Evolutionary conservation across 192 early-diverging fungal genomes (phyloP), one percentile per base, ranked within the genome.

Genomic region (Backusella tarrabulga): DNA sequence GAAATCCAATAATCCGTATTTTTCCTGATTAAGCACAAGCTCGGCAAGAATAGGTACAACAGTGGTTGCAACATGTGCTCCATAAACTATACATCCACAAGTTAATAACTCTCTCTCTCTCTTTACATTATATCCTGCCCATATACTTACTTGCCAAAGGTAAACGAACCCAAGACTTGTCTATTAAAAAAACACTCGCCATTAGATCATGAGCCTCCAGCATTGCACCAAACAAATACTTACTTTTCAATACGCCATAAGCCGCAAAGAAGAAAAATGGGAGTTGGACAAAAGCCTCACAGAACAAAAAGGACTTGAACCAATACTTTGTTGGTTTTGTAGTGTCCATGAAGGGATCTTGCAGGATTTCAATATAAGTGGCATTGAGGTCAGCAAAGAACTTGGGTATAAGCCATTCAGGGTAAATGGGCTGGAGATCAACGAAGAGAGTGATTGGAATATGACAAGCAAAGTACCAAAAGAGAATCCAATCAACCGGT

Each of bases 31-130:
- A 40, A 90, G 75, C 11, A 81, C 68, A 32, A 93, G 71, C 34
- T 86, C 88, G n/a, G 83, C 76, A 6, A 95, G 82, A 32, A 86
- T 83, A 1, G 90, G 88, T 17, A 88, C 44, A 71, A 93, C 87
- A 3, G 93, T 93, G 7, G 94, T 95, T 29, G 84, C 76, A 23
- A 94, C 93, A 76, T 95, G 94, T 29, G 86, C 84, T 3, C 90
- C 83, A 79, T 95, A 95, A 41, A 91, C 77, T 52, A 87, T 80
- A 6, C 46, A 76, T 84, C 9, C 26, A 72, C 15, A 29, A 60
- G 19, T 26, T 26, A 60, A 60, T 60, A 60, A 60, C 81, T 15
- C 85, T 71, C 29, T 50, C 29, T 50, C 34, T 5, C 77, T 38
- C 2, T 36, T 6, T 26, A 17, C 23, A 14, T 3, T 63, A 23